Base-by-base conservation (phyloP, 495 filamentous ascomycete species). In the Podospora fimiseda region DNA sequence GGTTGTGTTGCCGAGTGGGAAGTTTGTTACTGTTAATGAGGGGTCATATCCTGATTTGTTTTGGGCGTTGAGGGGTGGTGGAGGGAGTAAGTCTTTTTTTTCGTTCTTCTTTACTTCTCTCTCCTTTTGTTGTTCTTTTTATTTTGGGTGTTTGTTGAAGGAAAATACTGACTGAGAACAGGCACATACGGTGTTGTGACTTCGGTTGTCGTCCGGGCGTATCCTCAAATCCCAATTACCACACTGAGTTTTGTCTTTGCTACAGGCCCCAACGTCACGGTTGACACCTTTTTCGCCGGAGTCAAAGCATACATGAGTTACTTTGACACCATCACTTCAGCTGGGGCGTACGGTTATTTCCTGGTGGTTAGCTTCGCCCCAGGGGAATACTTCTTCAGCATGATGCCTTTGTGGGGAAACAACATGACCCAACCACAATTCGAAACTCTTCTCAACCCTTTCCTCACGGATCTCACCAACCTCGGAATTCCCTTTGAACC, bases 61-160 rank as follows among this genome's bases (percentile, higher is more conserved):
- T 71, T 86, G 78, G 82, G 84, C 83, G 8, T 65, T 85, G 0
- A 71, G 75, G 33, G 83, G 82, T 15, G 83, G 80, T 11, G 80
- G 73, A 16, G 78, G 80, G 0, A 57, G 58, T 58, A 52, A 50
- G 54, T 52, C 52, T n/a, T n/a, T 6, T 39, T 18, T 16, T 43
- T 9, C 22, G 15, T n/a, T n/a, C n/a, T n/a, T n/a, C n/a, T n/a
- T n/a, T n/a, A n/a, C n/a, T n/a, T n/a, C n/a, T n/a, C n/a, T n/a
- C n/a, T n/a, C n/a, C n/a, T n/a, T n/a, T n/a, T n/a, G n/a, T n/a
- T n/a, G n/a, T n/a, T n/a, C n/a, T n/a, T n/a, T n/a, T n/a, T n/a
- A n/a, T n/a, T n/a, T n/a, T n/a, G n/a, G n/a, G n/a, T n/a, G n/a
- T n/a, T n/a, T n/a, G n/a, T n/a, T n/a, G n/a, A n/a, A n/a, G n/a